These are phyloP conservation scores for Auriscalpium microsporum DNA, from an alignment of 768 basidiomycete genomes.

Conservation along the genomic window DNA sequence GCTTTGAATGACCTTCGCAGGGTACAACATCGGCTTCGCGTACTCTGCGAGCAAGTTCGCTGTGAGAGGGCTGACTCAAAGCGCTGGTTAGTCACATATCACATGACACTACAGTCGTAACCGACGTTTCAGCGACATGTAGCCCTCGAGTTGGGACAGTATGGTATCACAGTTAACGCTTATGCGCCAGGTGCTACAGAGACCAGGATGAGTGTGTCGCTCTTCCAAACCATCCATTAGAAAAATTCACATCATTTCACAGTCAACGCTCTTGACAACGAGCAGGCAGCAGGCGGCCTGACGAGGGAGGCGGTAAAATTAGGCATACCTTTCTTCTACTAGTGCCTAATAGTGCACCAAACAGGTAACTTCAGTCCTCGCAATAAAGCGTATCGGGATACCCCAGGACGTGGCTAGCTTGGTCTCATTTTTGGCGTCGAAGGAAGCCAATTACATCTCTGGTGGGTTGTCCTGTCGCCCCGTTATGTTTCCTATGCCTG, in stretches of 20 bases:
- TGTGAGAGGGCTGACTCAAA: constrained; percentile 16
- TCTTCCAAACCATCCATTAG: too few species aligned
- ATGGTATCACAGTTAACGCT: constrained; percentile 18
- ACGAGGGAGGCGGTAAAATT: too few species aligned
- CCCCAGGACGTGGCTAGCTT: not conserved
- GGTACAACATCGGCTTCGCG: not conserved
- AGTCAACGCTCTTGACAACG: too few species aligned
- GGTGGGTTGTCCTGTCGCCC: not conserved
- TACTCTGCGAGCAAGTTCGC: constrained; percentile 18
- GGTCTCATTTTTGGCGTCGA: not conserved
- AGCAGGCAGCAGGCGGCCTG: too few species aligned
- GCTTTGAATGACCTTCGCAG: not conserved
- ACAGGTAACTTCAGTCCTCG: not conserved
- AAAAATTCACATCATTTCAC: too few species aligned
- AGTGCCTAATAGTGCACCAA: too few species aligned
- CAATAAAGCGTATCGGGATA: not conserved
- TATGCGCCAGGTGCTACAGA: constrained; percentile 16
- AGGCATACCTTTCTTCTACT: too few species aligned
- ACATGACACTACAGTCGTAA: too few species aligned
- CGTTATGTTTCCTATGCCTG: too few species aligned
- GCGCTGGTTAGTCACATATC: constrained; percentile 3
- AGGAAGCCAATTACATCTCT: not conserved
- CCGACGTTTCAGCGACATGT: not conserved
- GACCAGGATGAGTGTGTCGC: constrained; percentile 10
- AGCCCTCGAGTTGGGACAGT: constrained; percentile 12